These are phyloP conservation scores for Aspergillus cristatus DNA, from an alignment of 495 filamentous ascomycete genomes.

Conservation along the genomic window DNA sequence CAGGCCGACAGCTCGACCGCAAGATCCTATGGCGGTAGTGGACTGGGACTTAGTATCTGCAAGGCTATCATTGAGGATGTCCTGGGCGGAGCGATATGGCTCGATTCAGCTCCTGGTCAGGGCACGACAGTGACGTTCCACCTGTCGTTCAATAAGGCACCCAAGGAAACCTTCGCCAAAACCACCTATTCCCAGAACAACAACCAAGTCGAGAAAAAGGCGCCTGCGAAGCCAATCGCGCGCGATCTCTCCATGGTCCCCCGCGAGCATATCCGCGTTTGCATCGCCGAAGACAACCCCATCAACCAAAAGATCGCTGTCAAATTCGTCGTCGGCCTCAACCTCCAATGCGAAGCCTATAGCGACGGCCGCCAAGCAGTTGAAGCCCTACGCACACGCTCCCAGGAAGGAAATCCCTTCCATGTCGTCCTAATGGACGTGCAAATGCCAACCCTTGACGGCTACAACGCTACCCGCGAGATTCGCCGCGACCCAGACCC, in stretches of 20 bases:
- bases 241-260: slow-evolving; percentile 61
- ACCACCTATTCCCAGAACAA: slow-evolving; percentile 46
- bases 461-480: slow-evolving; percentile 82
- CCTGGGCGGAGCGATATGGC: slow-evolving; percentile 71
- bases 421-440: slow-evolving; percentile 87
- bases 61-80: slow-evolving; percentile 91
- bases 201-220: slow-evolving; percentile 18
- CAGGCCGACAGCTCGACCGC: slow-evolving; percentile 85
- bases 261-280: slow-evolving; percentile 68
- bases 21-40: slow-evolving; percentile 81
- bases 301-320: slow-evolving; percentile 91
- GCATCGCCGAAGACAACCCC: slow-evolving; percentile 85
- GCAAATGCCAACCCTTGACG: slow-evolving; percentile 89
- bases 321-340: slow-evolving; percentile 75
- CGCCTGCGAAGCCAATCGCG: slow-evolving; percentile 19
- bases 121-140: slow-evolving; percentile 86
- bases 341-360: slow-evolving; percentile 74
- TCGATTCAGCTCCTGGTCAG: slow-evolving; percentile 64
- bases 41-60: slow-evolving; percentile 85
- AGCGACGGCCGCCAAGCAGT: slow-evolving; percentile 80
- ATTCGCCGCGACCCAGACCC: slow-evolving; percentile 67
- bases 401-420: slow-evolving; percentile 56
- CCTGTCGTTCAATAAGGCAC: slow-evolving; percentile 70
- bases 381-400: slow-evolving; percentile 67
- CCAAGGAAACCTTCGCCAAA: slow-evolving; percentile 46